phyloP scores from a whole-genome alignment of 306 rosid species.

The Ziziphus jujuba region DNA sequence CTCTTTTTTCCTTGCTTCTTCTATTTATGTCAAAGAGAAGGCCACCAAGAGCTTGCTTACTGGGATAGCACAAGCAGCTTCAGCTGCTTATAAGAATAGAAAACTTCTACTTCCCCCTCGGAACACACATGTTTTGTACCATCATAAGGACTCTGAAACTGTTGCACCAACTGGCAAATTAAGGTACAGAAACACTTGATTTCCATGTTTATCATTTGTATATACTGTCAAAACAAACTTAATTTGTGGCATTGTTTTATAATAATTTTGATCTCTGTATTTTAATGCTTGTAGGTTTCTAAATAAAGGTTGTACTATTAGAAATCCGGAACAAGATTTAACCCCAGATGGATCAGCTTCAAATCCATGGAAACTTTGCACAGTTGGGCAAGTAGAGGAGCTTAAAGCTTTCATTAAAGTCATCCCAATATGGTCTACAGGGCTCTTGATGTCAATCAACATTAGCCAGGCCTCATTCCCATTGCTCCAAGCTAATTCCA shows the following conservation, averaged over 20 bases:
- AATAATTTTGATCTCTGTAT: neutral
- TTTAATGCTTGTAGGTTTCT: constrained; percentile 38
- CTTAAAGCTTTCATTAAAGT: constrained; percentile 59
- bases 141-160: constrained; percentile 43
- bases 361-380: constrained; percentile 66
- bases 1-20: constrained; percentile 46
- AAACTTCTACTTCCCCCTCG: constrained; percentile 35
- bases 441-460: constrained; percentile 42
- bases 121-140: constrained; percentile 26
- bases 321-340: constrained; percentile 37
- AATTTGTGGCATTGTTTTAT: neutral
- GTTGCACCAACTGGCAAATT: constrained; percentile 56
- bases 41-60: constrained; percentile 51
- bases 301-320: constrained; percentile 60
- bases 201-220: neutral
- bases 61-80: constrained; percentile 47
- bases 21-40: constrained; percentile 51
- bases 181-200: constrained; percentile 56
- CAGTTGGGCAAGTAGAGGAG: constrained; percentile 69
- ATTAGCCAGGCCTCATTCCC: constrained; percentile 54
- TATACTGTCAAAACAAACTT: neutral
- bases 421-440: constrained; percentile 63
- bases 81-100: constrained; percentile 51
- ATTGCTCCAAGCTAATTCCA: constrained; percentile 58
- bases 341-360: constrained; percentile 48